These are phyloP conservation scores for Lachnellula arida DNA, from an alignment of 2,329 filamentous ascomycete genomes.

Conservation along the genomic window DNA sequence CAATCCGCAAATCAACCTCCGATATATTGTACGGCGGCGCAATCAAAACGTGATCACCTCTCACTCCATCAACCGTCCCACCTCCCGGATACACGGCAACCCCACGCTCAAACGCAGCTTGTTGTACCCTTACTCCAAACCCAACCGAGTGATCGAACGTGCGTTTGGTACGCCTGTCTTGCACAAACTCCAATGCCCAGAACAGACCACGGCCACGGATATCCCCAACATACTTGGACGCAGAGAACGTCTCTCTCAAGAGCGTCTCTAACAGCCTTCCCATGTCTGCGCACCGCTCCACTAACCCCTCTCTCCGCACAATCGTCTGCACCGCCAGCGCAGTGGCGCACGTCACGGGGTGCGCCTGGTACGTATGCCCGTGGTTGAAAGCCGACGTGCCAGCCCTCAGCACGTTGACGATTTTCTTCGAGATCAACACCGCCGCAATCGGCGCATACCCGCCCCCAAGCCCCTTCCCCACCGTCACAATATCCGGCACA, in stretches of 20 bases:
- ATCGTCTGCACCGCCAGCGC: conserved; percentile 57
- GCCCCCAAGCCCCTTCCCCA: conserved; percentile 60
- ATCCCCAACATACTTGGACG: conserved; percentile 47
- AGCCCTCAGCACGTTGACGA: conserved; percentile 37
- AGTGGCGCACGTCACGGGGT: conserved; percentile 51
- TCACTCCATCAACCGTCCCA: conserved; percentile 48
- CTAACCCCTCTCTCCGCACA: conserved; percentile 49
- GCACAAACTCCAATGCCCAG: conserved; percentile 49
- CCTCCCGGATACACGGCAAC: conserved; percentile 50
- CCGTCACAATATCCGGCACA: conserved; percentile 56
- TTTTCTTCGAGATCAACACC: conserved; percentile 45
- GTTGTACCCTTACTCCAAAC: conserved; percentile 44
- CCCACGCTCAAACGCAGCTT: conserved; percentile 32
- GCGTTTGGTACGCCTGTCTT: conserved; percentile 42
- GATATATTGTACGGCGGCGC: conserved; percentile 55
- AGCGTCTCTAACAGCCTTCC: conserved; percentile 42
- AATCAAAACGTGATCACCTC: conserved; percentile 56
- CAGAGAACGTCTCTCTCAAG: conserved; percentile 38
- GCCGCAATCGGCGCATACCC: conserved; percentile 57
- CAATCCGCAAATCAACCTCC: too few species aligned
- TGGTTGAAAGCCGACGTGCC: conserved; percentile 11
- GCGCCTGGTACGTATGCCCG: conserved; percentile 50
- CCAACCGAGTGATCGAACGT: conserved; percentile 34
- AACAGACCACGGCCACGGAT: conserved; percentile 55
- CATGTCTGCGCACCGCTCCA: conserved; percentile 50